Percentiles rank a stretch among this genome's conserved stretches.
Conservation (phyloP, 176 grass and related monocot species). For the Themeda triandra region DNA sequence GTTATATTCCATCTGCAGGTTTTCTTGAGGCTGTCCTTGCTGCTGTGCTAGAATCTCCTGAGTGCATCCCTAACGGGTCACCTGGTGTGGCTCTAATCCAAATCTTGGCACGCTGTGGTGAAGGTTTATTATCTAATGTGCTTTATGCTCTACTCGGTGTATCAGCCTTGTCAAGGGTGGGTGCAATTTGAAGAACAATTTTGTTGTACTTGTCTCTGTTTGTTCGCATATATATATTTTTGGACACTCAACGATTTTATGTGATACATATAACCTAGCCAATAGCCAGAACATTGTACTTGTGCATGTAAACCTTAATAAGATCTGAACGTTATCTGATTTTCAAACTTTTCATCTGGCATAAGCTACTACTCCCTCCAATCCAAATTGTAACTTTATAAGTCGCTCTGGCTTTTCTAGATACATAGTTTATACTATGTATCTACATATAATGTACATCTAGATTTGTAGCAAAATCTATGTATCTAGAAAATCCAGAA, state of each 20-base stretch:
- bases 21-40: slow-evolving; percentile 72
- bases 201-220: neutral
- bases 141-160: slow-evolving; percentile 93
- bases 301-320: slow-evolving; percentile 9
- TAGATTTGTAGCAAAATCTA: no score
- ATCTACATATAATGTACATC: no score
- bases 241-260: neutral
- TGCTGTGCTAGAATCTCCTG: slow-evolving; percentile 61
- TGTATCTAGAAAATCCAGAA: no score
- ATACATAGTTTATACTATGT: no score
- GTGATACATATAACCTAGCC: slow-evolving; percentile 3
- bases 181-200: slow-evolving; percentile 23
- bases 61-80: slow-evolving; percentile 49
- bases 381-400: no score
- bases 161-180: slow-evolving; percentile 90
- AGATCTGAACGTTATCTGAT: neutral
- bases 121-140: slow-evolving; percentile 82
- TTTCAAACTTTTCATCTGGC: neutral
- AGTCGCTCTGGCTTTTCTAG: no score
- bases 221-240: neutral
- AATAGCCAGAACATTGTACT: neutral
- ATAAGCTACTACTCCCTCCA: neutral
- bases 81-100: slow-evolving; percentile 56
- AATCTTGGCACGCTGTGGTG: slow-evolving; percentile 70
- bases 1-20: slow-evolving; percentile 55